These are phyloP conservation scores for Tetrapisispora arboricola DNA, from an alignment of 805 yeast genomes.

Conservation along the genomic window DNA sequence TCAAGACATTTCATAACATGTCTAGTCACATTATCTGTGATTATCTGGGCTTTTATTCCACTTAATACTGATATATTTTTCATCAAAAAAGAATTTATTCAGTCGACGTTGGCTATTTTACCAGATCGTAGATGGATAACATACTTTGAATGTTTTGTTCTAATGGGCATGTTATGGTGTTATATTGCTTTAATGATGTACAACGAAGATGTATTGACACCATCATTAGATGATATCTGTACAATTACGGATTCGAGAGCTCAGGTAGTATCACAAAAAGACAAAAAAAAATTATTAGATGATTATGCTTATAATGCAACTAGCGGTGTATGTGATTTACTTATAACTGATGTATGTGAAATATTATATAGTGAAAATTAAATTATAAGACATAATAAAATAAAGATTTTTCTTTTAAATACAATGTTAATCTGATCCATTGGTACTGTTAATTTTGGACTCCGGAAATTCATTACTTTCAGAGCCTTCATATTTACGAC, in stretches of 20 bases:
- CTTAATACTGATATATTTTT: constrained; percentile 5
- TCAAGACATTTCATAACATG: constrained; percentile 65
- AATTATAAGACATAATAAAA: neutral
- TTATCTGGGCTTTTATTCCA: constrained; percentile 71
- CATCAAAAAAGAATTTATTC: constrained; percentile 30
- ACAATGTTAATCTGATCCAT: neutral
- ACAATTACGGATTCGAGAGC: constrained; percentile 64
- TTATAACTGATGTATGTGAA: constrained; percentile 57
- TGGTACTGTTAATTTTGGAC: no score
- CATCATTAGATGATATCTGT: constrained; percentile 45
- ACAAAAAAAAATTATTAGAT: constrained; percentile 12
- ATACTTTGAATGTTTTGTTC: constrained; percentile 59
- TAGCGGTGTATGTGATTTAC: constrained; percentile 82
- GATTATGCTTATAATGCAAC: constrained; percentile 47
- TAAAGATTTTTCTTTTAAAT: no score
- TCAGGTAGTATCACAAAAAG: constrained; percentile 21
- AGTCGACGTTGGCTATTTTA: constrained; percentile 48
- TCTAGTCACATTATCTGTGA: constrained; percentile 43
- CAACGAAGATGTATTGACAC: constrained; percentile 67
- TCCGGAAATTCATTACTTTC: neutral
- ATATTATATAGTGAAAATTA: constrained; percentile 38
- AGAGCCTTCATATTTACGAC: constrained; percentile 10
- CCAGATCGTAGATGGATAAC: constrained; percentile 92
- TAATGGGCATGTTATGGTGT: constrained; percentile 61
- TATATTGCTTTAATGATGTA: constrained; percentile 64